Conservation (phyloP, 352 stramenopile species). For the Lagenidium giganteum region DNA sequence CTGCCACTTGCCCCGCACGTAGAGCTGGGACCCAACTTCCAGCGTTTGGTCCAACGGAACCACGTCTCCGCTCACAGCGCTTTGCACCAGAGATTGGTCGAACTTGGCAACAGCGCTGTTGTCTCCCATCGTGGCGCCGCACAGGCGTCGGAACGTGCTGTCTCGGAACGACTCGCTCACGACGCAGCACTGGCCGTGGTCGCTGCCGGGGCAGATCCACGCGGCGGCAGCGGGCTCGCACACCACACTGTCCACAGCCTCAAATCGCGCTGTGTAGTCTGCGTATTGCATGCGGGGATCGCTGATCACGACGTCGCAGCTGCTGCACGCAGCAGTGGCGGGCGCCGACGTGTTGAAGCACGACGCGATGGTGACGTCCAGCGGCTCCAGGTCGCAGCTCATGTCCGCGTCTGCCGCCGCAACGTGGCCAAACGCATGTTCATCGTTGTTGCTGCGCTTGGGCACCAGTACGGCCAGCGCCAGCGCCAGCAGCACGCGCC, state of each 20-base stretch:
- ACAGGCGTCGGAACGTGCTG: background rate
- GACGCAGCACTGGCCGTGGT: constrained; percentile 14
- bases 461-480: no score
- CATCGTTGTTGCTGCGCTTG: no score
- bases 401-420: no score
- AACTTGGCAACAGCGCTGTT: constrained; percentile 3
- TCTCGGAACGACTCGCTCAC: background rate
- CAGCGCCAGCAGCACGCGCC: no score
- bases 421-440: no score
- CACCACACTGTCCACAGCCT: background rate
- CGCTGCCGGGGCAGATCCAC: constrained; percentile 15
- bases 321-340: no score
- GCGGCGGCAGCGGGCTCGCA: constrained; percentile 16
- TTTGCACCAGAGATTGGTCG: constrained; percentile 1
- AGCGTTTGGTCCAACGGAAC: background rate
- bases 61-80: background rate
- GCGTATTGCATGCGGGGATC: no score
- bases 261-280: constrained; percentile 10
- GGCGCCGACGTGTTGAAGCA: no score
- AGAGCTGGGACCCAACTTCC: constrained; percentile 6
- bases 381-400: no score
- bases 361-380: no score
- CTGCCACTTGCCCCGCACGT: constrained; percentile 15
- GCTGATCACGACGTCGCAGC: no score
- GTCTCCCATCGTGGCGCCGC: background rate